Evolutionary conservation across 2,329 filamentous ascomycete genomes (phyloP), one percentile per base, ranked within the genome.

Genomic region (Exophiala alcalophila): DNA sequence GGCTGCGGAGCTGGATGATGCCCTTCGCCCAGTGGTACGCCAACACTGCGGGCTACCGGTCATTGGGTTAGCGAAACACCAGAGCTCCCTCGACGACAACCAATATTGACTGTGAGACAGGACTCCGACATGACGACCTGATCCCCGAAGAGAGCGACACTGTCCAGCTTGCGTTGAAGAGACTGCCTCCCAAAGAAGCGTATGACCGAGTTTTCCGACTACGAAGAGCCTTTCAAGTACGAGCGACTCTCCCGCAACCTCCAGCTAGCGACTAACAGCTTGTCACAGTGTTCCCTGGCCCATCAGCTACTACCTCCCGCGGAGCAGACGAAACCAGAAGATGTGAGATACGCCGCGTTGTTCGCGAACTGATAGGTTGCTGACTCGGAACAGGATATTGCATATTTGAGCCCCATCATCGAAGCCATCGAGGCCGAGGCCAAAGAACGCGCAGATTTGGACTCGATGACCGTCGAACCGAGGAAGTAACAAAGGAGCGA

Each of bases 131-230:
- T 77, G 92, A 98, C 71, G 92, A 98, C 67, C 73, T 98, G 66
- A 86, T 96, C 66, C 81, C 86, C 65, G 92, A 98, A 72, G 92
- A 98, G 74, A 84, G 78, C 75, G 86, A 92, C 61, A 72, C 76
- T 45, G 88, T 95, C 61, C 84, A 92, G 69, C 78, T 83, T 59
- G 92, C 92, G 53, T 79, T 98, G 63, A 86, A 86, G 78, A 88
- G 92, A 66, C 85, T 98, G 52, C 80, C 86, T 45, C 78, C 87
- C 61, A 87, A 94, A 76, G 87, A 92, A 66, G 78, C 83, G 61
- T 97, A 97, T 74, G 92, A 98, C 75, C 91, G 92, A 67, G 81
- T 97, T 67, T 98, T 89, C 83, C 90, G 92, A 64, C 81, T 98
- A 70, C 87, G 92, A 73, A 83, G 92, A 71, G 91, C 92, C 61